Evolutionary conservation across 139 green algal genomes (phyloP), one percentile per base, ranked within the genome.

Genomic region (Chlamydomonas sphaeroides): DNA sequence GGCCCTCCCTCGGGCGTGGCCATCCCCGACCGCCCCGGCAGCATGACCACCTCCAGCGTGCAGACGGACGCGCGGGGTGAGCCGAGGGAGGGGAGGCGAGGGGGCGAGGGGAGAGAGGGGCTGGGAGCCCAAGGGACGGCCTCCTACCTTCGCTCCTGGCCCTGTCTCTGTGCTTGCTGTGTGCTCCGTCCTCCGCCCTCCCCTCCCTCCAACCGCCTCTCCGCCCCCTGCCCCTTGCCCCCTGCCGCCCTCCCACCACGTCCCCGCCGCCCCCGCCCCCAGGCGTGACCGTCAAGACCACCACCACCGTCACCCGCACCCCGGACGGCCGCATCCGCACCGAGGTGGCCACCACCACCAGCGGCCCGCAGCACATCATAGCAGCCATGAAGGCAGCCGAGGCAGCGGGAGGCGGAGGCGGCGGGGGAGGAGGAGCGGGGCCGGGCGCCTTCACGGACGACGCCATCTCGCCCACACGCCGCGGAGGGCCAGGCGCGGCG

Each of bases 291-390:
- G 65, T 72, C 33, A 42, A 51, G 28, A 82, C 75, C 42, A 73
- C 63, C 42, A 82, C 75, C 3, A 33, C 59, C 2, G 75, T 82
- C 61, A 82, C 75, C 1, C 75, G 75, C 41, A 82, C 75, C 32
- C 42, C 38, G 42, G 72, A 61, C 11, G 75, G 75, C 20, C 75
- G 75, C 21, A 72, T 82, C 32, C 62, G 62, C 18, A 72, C 75
- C 14, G 75, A 72, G 42, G 45, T 72, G 25, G 32, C 6, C n/a
- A 82, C 75, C 61, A 82, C 61, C 59, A 72, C 61, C 32, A 73
- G 62, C 11, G 75, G 75, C 0, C 75, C 75, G 21, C 62, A 42
- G 21, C 75, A 72, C 59, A 41, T 82, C 62, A 63, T 72, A 2
- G 14, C 39, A 23, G 30, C 56, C 38, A 3, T 33, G 53, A 30